A percentile compares a stretch with the other conserved stretches of the same genome.
These are phyloP conservation scores for Metschnikowia shivogae DNA, from an alignment of 805 yeast species.

Conservation along the genomic window DNA sequence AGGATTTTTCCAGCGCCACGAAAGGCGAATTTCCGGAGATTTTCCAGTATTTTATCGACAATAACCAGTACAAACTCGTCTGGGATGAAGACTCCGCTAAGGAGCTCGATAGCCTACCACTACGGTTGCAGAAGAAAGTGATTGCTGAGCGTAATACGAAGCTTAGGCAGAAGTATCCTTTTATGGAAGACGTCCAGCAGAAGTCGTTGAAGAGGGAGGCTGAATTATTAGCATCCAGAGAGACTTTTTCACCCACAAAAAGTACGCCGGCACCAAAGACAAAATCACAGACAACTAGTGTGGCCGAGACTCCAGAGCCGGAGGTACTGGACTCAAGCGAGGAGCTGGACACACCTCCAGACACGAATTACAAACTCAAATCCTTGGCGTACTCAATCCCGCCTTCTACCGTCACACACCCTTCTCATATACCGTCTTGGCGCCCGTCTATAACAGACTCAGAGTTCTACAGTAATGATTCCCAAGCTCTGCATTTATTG, in stretches of 20 bases:
- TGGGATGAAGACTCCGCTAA: conserved; percentile 30
- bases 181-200: conserved; percentile 27
- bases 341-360: conserved; percentile 5
- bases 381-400: conserved; percentile 30
- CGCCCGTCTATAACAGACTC: conserved; percentile 25
- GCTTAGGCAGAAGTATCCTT: conserved; percentile 34
- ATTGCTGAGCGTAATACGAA: conserved; percentile 31
- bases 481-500: conserved; percentile 18
- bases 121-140: conserved; percentile 37
- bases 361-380: conserved; percentile 26
- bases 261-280: background rate
- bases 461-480: conserved; percentile 15
- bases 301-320: background rate
- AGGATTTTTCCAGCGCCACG: conserved; percentile 27
- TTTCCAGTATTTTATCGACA: conserved; percentile 27
- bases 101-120: conserved; percentile 29
- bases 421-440: conserved; percentile 44
- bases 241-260: background rate
- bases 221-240: conserved; percentile 1
- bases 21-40: conserved; percentile 29
- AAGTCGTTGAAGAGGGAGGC: conserved; percentile 21
- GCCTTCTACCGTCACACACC: conserved; percentile 37
- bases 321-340: background rate
- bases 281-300: background rate
- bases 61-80: conserved; percentile 23